Evolutionary conservation across 306 rosid species (phyloP).

Genomic region (Casuarina glauca): DNA sequence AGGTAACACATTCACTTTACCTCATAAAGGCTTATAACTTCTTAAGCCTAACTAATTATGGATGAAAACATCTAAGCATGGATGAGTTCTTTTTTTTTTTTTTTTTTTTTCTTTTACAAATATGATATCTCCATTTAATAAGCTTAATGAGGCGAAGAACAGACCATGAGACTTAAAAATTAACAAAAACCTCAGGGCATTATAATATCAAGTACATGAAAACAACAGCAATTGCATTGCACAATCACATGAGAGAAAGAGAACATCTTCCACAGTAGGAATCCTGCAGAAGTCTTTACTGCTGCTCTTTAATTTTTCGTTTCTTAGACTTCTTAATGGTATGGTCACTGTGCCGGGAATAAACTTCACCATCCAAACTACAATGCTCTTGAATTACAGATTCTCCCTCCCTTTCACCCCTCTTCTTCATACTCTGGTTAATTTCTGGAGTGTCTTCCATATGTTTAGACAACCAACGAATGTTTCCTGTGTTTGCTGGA

Average conservation of each 20-base stretch:
- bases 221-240: neutral
- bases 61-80: too few species aligned
- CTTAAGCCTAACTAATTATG: too few species aligned
- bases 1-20: too few species aligned
- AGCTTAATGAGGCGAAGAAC: neutral
- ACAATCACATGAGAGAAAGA: neutral
- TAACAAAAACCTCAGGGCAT: conserved; percentile 1
- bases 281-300: conserved; percentile 25
- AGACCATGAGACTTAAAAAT: neutral
- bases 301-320: conserved; percentile 34
- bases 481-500: conserved; percentile 71
- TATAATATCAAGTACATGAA: conserved; percentile 30
- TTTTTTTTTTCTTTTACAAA: neutral
- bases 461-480: conserved; percentile 63
- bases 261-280: too few species aligned
- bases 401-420: conserved; percentile 43
- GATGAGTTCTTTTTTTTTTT: too few species aligned
- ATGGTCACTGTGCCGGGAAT: conserved; percentile 27
- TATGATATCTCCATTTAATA: neutral
- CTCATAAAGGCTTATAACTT: too few species aligned
- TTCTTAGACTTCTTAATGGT: conserved; percentile 41
- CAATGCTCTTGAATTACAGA: conserved; percentile 27
- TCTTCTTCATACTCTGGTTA: conserved; percentile 48
- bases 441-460: conserved; percentile 36
- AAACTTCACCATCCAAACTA: conserved; percentile 23